These are phyloP conservation scores for Suhomyces yuchorum DNA, from an alignment of 1,139 yeast species.

Conservation along the genomic window DNA sequence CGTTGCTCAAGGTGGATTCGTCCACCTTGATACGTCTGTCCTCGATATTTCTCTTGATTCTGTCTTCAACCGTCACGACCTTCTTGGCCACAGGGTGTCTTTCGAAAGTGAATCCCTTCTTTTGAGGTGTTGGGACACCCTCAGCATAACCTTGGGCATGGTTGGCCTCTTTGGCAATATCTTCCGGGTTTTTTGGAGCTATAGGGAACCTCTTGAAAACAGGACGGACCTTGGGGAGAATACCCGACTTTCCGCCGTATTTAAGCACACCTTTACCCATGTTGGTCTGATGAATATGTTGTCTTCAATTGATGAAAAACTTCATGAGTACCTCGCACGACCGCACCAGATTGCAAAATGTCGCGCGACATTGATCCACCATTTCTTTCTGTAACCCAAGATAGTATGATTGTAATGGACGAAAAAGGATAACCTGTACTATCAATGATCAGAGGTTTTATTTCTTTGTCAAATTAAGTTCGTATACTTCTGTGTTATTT, in stretches of 20 bases:
- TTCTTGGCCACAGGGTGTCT: constrained; percentile 51
- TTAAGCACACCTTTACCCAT: constrained; percentile 57
- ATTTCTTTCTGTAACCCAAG: too few species aligned
- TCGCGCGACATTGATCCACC: constrained; percentile 2
- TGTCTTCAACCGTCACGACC: constrained; percentile 58
- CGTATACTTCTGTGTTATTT: too few species aligned
- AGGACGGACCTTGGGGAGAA: constrained; percentile 75
- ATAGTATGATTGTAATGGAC: too few species aligned
- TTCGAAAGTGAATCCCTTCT: constrained; percentile 46
- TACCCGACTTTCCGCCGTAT: constrained; percentile 75
- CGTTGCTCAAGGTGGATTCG: constrained; percentile 39
- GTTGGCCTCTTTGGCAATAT: constrained; percentile 43
- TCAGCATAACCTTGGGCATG: constrained; percentile 71
- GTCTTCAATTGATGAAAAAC: constrained; percentile 1
- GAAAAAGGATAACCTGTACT: too few species aligned
- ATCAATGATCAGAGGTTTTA: too few species aligned
- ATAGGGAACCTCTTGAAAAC: constrained; percentile 64
- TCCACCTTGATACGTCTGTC: constrained; percentile 40
- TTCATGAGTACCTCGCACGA: constrained; percentile 2
- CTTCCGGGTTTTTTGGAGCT: constrained; percentile 48
- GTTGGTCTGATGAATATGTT: constrained; percentile 6
- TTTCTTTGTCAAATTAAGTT: too few species aligned
- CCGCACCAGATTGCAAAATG: constrained; percentile 1
- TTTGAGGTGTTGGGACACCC: constrained; percentile 71
- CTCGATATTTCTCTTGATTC: constrained; percentile 56